Evolutionary conservation across 352 stramenopile genomes (phyloP).

Genomic region (Phytopythium sindhum): DNA sequence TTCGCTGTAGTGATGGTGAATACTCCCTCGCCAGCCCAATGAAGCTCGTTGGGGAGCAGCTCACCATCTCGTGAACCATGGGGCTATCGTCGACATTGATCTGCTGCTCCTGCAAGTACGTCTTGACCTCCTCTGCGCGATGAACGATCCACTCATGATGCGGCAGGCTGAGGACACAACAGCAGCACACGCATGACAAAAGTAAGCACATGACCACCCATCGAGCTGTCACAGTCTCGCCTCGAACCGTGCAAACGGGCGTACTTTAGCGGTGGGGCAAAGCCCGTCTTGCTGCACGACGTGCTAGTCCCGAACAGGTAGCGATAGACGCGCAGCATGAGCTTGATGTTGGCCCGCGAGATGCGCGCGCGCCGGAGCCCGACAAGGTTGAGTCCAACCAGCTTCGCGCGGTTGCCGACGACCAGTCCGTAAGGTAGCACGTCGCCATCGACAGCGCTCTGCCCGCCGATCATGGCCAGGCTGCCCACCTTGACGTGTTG

Average conservation of each 20-base stretch:
- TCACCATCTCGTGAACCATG: conserved; percentile 61
- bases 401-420: conserved; percentile 73
- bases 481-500: conserved; percentile 69
- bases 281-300: conserved; percentile 54
- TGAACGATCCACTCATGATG: conserved; percentile 48
- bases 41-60: neutral
- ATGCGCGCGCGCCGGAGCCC: conserved; percentile 64
- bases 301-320: conserved; percentile 65
- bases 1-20: neutral
- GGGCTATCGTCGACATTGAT: conserved; percentile 27
- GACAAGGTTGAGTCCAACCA: conserved; percentile 73
- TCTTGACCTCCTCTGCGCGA: conserved; percentile 51
- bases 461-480: conserved; percentile 74
- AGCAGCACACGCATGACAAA: conserved; percentile 7
- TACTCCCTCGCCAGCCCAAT: too few relatives aligned
- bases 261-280: conserved; percentile 72
- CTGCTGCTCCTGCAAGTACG: conserved; percentile 42
- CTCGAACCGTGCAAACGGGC: neutral
- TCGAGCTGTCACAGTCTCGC: neutral
- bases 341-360: conserved; percentile 62
- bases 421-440: conserved; percentile 77
- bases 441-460: conserved; percentile 79
- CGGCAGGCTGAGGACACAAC: conserved; percentile 32
- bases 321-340: conserved; percentile 71
- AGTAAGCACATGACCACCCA: neutral